Evolutionary conservation across 805 yeast genomes (phyloP), one percentile per base, ranked within the genome.

Genomic region (Wickerhamiella slavikovae): DNA sequence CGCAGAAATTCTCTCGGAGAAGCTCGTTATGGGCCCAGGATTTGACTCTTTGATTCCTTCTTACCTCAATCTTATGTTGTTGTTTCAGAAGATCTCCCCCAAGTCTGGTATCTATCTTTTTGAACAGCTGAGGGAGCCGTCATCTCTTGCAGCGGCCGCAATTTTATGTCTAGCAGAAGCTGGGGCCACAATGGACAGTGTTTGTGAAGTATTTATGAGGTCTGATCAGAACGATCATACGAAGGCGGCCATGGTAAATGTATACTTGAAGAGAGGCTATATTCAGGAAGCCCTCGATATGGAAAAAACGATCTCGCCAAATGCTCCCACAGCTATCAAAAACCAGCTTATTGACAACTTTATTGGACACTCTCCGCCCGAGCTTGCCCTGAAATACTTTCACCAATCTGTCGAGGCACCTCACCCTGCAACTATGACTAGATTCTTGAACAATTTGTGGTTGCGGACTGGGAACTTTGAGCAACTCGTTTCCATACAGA

Each of bases 291-390:
- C 43, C 7, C 12, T 24, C 17, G 31, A 15, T 2, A 21, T 37
- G 5, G 24, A 29, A 16, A 18, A 19, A 5, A 23, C 18, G 10
- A 19, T 22, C 3, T 20, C 28, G 24, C n/a, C n/a, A n/a, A 28
- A 21, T 3, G 20, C 27, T 8, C 22, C 24, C 3, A 33, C 22
- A 4, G 13, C 30, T 6, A 15, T 30, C 17, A 29, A 15, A 10
- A 17, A 15, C 17, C 37, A 29, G 17, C 17, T 41, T 8, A 20
- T 29, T 3, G 38, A 39, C 13, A 42, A 35, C 3, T 40, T 43
- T 22, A 25, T 43, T n/a, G 47, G 45, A 18, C 44, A 43, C 12
- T 44, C 43, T 1, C 44, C 47, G 4, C 25, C 29, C 4, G 38
- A 25, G 2, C 5, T 32, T 9, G 47, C 43, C 3, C 26, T 23